Percentiles rank a stretch among this genome's conserved stretches.
Evolutionary conservation across 2,329 filamentous ascomycete species (phyloP).

Genomic region (Xylariaceae sp.): DNA sequence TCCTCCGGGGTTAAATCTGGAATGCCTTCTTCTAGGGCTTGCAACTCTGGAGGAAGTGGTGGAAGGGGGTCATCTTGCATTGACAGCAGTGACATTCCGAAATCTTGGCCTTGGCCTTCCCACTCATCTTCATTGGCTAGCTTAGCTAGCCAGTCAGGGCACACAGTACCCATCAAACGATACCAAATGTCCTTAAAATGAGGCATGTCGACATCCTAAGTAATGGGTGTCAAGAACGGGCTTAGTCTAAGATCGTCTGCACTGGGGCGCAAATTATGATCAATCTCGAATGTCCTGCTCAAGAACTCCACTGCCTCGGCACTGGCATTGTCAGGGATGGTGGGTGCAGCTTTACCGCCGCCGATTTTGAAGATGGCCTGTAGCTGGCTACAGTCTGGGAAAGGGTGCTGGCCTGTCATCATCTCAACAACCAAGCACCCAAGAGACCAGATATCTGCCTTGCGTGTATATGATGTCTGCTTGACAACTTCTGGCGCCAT

Average conservation of each 20-base stretch:
- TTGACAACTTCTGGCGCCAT: conserved; percentile 99
- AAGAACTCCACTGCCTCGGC: conserved; percentile 85
- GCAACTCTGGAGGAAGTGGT: conserved; percentile 10
- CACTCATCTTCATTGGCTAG: conserved; percentile 22
- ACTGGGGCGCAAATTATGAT: conserved; percentile 88
- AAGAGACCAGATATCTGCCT: conserved; percentile 98
- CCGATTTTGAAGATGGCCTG: conserved; percentile 99
- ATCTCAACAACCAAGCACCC: conserved; percentile 98
- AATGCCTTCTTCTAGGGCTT: conserved; percentile 13
- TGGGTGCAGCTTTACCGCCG: conserved; percentile 82
- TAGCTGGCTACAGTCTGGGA: conserved; percentile 94
- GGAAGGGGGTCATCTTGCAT: conserved; percentile 20
- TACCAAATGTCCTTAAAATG: conserved; percentile 31
- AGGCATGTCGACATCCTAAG: conserved; percentile 47
- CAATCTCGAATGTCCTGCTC: conserved; percentile 89
- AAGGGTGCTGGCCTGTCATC: conserved; percentile 96
- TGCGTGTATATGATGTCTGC: conserved; percentile 96
- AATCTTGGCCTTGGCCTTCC: conserved; percentile 12
- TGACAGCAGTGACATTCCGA: conserved; percentile 12
- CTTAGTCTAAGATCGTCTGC: conserved; percentile 89
- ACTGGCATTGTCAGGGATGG: conserved; percentile 85
- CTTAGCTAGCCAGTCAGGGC: conserved; percentile 19
- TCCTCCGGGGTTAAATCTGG: conserved; percentile 9
- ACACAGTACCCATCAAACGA: conserved; percentile 20
- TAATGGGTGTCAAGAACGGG: conserved; percentile 78